These are phyloP conservation scores for Blastosporella zonata DNA, from an alignment of 1,284 basidiomycete species.

Conservation along the genomic window DNA sequence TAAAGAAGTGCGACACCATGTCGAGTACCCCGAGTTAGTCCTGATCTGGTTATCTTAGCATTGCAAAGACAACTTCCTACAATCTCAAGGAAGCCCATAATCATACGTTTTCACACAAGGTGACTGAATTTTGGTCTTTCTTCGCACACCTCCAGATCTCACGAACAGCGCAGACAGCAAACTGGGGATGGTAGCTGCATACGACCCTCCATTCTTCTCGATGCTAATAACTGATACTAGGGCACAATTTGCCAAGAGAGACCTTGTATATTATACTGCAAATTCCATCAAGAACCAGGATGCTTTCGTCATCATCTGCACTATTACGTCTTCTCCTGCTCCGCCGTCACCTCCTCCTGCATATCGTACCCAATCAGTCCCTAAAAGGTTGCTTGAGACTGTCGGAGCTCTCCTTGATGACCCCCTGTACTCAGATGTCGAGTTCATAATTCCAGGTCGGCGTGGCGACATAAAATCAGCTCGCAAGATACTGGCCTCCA, in stretches of 20 bases:
- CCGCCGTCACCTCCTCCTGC: conserved; percentile 46
- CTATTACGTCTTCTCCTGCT: conserved; percentile 67
- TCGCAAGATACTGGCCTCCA: conserved; percentile 62
- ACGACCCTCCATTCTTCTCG: conserved; percentile 6
- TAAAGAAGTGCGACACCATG: conserved; percentile 52
- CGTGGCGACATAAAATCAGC: conserved; percentile 37
- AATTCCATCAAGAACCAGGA: conserved; percentile 55
- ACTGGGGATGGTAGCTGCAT: conserved; percentile 74
- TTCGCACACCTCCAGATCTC: not conserved
- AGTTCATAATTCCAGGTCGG: conserved; percentile 67
- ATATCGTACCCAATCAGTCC: conserved; percentile 52
- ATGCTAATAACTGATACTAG: conserved; percentile 32
- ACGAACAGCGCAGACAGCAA: conserved; percentile 52
- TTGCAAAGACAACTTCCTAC: conserved; percentile 50
- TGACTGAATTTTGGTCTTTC: conserved; percentile 20
- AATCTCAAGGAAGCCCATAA: conserved; percentile 79
- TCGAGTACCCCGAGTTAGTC: not conserved
- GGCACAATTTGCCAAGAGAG: conserved; percentile 79
- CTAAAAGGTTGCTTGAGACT: conserved; percentile 61
- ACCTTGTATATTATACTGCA: conserved; percentile 66
- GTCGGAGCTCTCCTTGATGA: conserved; percentile 78
- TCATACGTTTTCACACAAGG: conserved; percentile 81
- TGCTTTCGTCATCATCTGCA: conserved; percentile 75
- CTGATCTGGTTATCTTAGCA: conserved; percentile 29
- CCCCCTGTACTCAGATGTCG: conserved; percentile 78